Evolutionary conservation across 768 basidiomycete genomes (phyloP).

Genomic region (Boletus edulis): DNA sequence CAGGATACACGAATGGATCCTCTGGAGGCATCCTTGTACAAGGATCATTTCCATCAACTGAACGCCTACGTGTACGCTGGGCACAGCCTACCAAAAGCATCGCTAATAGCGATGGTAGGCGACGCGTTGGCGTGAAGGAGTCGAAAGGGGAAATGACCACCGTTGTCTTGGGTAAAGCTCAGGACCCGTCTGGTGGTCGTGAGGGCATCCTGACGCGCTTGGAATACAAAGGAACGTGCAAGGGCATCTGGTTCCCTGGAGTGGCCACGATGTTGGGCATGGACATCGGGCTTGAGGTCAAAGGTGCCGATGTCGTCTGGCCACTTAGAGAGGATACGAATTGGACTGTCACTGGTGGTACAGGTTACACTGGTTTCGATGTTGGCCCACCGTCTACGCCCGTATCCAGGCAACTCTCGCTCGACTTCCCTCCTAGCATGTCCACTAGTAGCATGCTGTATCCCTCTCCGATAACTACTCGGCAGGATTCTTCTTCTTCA

Average conservation of each 20-base stretch:
- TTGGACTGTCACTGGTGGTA: conserved; percentile 64
- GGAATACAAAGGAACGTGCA: conserved; percentile 71
- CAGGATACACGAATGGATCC: conserved; percentile 44
- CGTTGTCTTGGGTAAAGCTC: conserved; percentile 50
- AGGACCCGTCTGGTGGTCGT: conserved; percentile 33
- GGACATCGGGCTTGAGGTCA: conserved; percentile 68
- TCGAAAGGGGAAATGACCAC: conserved; percentile 68
- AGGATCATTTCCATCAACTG: conserved; percentile 76
- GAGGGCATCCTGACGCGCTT: conserved; percentile 64
- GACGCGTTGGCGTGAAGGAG: conserved; percentile 67
- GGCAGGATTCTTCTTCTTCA: conserved; percentile 43
- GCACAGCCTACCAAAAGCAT: conserved; percentile 58
- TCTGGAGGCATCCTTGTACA: conserved; percentile 66
- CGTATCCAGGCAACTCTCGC: conserved; percentile 46
- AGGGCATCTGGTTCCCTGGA: conserved; percentile 78
- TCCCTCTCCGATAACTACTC: conserved; percentile 27
- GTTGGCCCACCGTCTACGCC: conserved; percentile 41
- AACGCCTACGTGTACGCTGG: conserved; percentile 76
- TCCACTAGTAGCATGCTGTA: conserved; percentile 19
- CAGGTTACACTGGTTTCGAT: conserved; percentile 73
- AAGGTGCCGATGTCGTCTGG: conserved; percentile 71
- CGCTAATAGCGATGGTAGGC: conserved; percentile 49
- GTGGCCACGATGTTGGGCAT: conserved; percentile 79
- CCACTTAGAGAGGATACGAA: conserved; percentile 43
- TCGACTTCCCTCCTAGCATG: conserved; percentile 40